These are phyloP conservation scores for Colletotrichum liaoningense DNA, from an alignment of 2,329 filamentous ascomycete genomes.

Conservation along the genomic window DNA sequence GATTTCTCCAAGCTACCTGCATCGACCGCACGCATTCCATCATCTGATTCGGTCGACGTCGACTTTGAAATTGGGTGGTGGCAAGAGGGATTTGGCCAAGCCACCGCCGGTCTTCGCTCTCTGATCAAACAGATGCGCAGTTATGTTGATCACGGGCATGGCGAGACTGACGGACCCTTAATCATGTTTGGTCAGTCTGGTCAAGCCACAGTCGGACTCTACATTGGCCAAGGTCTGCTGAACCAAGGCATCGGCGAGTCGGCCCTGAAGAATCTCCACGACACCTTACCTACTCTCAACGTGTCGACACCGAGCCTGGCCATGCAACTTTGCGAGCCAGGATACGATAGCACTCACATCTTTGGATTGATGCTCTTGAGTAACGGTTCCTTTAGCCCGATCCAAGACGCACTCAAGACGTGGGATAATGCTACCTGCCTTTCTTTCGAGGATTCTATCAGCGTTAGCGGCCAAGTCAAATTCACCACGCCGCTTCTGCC, in stretches of 20 bases:
- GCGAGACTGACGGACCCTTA: conserved; percentile 36
- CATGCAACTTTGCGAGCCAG: conserved; percentile 49
- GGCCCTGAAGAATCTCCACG: conserved; percentile 44
- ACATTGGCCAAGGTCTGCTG: conserved; percentile 47
- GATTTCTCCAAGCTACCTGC: conserved; percentile 32
- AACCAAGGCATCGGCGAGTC: conserved; percentile 41
- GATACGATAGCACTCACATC: conserved; percentile 44
- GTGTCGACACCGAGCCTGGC: conserved; percentile 43
- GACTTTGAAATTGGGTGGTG: conserved; percentile 45
- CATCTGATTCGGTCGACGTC: conserved; percentile 35
- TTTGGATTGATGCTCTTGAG: conserved; percentile 48
- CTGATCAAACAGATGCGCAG: conserved; percentile 43
- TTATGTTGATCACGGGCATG: conserved; percentile 42
- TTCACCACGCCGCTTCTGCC: conserved; percentile 38
- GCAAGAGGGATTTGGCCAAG: conserved; percentile 38
- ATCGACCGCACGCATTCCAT: conserved; percentile 14
- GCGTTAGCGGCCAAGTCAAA: conserved; percentile 35
- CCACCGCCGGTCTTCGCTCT: conserved; percentile 38
- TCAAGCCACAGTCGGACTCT: conserved; percentile 46
- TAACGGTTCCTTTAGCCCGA: conserved; percentile 44
- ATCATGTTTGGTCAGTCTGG: conserved; percentile 46
- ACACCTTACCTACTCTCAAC: conserved; percentile 39
- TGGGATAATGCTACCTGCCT: conserved; percentile 45
- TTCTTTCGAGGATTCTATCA: conserved; percentile 37
- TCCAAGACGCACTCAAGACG: conserved; percentile 44